A percentile compares a stretch with the other conserved stretches of the same genome.
Conservation (phyloP, 2,329 filamentous ascomycete species). For the Claviceps sorghi region DNA sequence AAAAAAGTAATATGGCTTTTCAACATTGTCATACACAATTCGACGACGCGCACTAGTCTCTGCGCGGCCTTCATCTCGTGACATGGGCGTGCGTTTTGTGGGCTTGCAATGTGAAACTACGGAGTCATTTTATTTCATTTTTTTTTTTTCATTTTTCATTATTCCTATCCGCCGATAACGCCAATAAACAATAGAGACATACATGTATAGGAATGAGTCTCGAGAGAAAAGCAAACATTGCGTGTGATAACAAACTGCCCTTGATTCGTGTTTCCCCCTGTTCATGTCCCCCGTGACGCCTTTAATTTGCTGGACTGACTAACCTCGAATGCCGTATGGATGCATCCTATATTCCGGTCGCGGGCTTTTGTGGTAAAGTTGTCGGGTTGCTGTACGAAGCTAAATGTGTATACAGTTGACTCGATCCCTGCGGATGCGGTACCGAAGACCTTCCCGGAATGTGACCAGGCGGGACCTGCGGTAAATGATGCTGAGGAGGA, state of each 20-base stretch:
- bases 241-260: slow-evolving; percentile 14
- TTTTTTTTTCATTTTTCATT: slow-evolving; percentile 7
- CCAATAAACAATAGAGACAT: slow-evolving; percentile 13
- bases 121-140: not conserved
- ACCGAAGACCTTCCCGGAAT: slow-evolving; percentile 32
- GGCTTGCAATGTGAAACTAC: not conserved
- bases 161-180: slow-evolving; percentile 24
- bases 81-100: not conserved
- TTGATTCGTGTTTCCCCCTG: not conserved
- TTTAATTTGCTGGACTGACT: slow-evolving; percentile 10
- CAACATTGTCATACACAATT: not conserved
- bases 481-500: slow-evolving; percentile 18
- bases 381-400: slow-evolving; percentile 45
- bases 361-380: slow-evolving; percentile 44
- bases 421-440: slow-evolving; percentile 26
- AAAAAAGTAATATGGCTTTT: too few relatives aligned
- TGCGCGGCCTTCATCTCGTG: slow-evolving; percentile 1
- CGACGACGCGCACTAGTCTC: too few relatives aligned
- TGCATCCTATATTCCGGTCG: slow-evolving; percentile 30
- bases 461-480: slow-evolving; percentile 27
- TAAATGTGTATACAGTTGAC: slow-evolving; percentile 36
- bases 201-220: not conserved
- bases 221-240: not conserved
- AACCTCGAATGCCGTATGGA: slow-evolving; percentile 14
- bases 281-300: slow-evolving; percentile 21